Percentiles rank a stretch among this genome's conserved stretches.
phyloP scores from a whole-genome alignment of 768 basidiomycete species.

The Suillus tomentosus region DNA sequence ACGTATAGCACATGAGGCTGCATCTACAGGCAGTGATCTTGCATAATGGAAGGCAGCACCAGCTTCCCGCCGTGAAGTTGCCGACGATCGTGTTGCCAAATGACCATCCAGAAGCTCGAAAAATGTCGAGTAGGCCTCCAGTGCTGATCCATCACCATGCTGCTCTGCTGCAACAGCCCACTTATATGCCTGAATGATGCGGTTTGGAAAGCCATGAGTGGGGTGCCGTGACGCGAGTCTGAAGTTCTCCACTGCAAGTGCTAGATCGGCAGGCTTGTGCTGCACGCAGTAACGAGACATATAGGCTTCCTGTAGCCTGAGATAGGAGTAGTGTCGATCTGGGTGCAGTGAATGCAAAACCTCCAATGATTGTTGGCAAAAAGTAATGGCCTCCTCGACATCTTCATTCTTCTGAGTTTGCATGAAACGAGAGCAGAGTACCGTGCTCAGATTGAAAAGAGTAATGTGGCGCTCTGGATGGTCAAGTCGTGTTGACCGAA shows the following conservation, averaged over 20 bases:
- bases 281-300: not conserved
- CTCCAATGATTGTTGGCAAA: not conserved
- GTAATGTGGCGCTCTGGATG: not conserved
- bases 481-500: not conserved
- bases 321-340: too few relatives aligned
- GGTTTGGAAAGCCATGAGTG: not conserved
- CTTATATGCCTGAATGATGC: not conserved
- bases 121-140: slow-evolving; percentile 5
- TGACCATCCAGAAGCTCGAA: slow-evolving; percentile 10
- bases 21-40: too few relatives aligned
- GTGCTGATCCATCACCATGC: not conserved
- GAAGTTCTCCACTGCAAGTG: not conserved
- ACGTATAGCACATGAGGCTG: too few relatives aligned
- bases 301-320: not conserved
- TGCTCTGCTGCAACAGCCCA: too few relatives aligned
- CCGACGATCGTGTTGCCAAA: not conserved
- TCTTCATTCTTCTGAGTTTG: not conserved
- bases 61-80: too few relatives aligned
- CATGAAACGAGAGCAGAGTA: not conserved
- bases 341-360: not conserved
- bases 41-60: too few relatives aligned
- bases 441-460: not conserved
- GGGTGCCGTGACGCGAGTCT: not conserved
- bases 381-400: not conserved
- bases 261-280: not conserved